Percentiles rank a stretch among this genome's conserved stretches.
Evolutionary conservation across 2,329 filamentous ascomycete genomes (phyloP).

Genomic region (Penicillium sp.): DNA sequence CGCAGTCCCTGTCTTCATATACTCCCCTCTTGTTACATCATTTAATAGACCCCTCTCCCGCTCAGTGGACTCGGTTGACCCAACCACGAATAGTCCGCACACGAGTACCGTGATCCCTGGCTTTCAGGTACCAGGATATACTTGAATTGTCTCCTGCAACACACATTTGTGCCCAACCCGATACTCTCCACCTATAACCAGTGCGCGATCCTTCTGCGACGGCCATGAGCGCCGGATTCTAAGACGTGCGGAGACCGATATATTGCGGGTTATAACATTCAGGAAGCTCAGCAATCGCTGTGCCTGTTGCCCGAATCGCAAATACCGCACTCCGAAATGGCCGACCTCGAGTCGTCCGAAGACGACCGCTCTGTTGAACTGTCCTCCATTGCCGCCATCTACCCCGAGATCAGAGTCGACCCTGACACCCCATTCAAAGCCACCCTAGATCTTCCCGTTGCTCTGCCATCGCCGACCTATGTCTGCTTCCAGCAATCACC

Average conservation of each 20-base stretch:
- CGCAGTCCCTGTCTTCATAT: slow-evolving; percentile 30
- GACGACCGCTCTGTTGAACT: slow-evolving; percentile 63
- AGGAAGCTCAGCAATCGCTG: background rate
- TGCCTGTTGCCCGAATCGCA: background rate
- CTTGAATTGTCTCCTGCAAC: slow-evolving; percentile 5
- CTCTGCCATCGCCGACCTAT: slow-evolving; percentile 53
- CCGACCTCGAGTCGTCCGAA: slow-evolving; percentile 38
- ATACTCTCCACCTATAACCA: background rate
- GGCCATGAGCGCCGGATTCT: slow-evolving; percentile 9
- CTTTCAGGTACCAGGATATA: background rate
- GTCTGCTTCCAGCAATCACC: slow-evolving; percentile 41
- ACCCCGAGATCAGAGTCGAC: slow-evolving; percentile 57
- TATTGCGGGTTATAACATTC: background rate
- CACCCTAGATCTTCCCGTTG: slow-evolving; percentile 55
- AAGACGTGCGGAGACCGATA: background rate
- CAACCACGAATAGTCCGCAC: slow-evolving; percentile 10
- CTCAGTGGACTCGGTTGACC: slow-evolving; percentile 12
- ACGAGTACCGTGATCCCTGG: slow-evolving; percentile 15
- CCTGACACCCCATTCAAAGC: slow-evolving; percentile 48
- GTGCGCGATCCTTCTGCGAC: slow-evolving; percentile 6
- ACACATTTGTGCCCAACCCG: slow-evolving; percentile 13
- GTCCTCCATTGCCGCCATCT: slow-evolving; percentile 60
- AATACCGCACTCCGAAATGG: slow-evolving; percentile 28
- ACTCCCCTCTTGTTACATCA: slow-evolving; percentile 28
- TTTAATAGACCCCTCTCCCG: slow-evolving; percentile 24